Evolutionary conservation across 768 basidiomycete genomes (phyloP), one percentile per base, ranked within the genome.

Genomic region (Harrya chromipes): DNA sequence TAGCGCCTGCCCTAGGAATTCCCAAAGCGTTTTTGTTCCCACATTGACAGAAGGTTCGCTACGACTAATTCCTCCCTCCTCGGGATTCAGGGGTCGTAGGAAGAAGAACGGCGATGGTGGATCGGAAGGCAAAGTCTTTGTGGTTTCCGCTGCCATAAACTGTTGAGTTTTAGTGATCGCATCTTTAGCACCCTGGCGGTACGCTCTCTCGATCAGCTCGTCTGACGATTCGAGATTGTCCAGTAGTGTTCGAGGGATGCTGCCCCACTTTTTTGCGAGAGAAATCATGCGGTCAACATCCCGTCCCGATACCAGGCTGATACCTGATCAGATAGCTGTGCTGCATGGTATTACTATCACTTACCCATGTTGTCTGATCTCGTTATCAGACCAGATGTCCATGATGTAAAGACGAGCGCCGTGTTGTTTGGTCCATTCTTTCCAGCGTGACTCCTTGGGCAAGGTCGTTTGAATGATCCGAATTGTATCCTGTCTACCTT

Each of bases 341-440:
- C 4, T 11, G 7, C 12, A 13, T n/a, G 13, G 6, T 13, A 26
- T 26, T 6, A 26, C 26, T 2, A 11, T 10, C 6, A 40, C 47
- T 35, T 13, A 53, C 50, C 35, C 40, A 1, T 43, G 49, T 1
- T 39, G 6, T 14, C 0, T 9, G 8, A 50, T 16, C n/a, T 51
- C 53, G 3, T 43, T 1, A 14, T 37, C n/a, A 2, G 27, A 26
- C 48, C 48, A 53, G 26, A 39, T 39, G n/a, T 46, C 38, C 45
- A 46, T 46, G 0, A 37, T 14, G 13, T 19, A 46, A 24, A 35
- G 29, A 11, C 19, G 5, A 5, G 35, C 37, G 3, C 16, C 6
- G 6, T 11, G 6, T 6, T 31, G 20, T 9, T 43, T 47, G 7
- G 31, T 54, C 53, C 53, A 54, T 16, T 37, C 21, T 5, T 40